Evolutionary conservation across 768 basidiomycete species (phyloP), one percentile per base, ranked within the genome.

Genomic region (Macrocybe gigantea): DNA sequence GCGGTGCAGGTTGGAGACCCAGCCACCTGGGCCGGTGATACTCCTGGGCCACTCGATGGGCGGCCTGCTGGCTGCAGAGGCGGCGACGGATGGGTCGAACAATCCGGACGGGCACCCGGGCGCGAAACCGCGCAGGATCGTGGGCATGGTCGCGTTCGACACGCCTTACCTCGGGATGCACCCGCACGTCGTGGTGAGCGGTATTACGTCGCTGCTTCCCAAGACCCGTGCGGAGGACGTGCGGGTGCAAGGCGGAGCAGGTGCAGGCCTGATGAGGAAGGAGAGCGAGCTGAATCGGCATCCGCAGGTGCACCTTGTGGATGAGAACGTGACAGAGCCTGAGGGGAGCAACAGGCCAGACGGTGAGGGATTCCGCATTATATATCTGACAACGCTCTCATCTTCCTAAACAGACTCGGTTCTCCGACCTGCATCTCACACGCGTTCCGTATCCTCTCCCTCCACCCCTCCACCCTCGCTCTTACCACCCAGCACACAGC

Each of bases 161-260:
- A 75, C 73, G 1, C 80, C 80, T 10, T 80, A 71, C 51, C 70
- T 82, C 8, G 79, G 79, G 5, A 77, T 82, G 77, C 80, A 82
- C 50, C 80, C 80, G 0, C 80, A 80, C 51, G 79, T 82, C 41
- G 73, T 80, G 9, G 60, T 79, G 50, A 76, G 67, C 47, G 80
- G 80, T 1, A 70, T 81, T 35, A 76, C 77, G 5, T 79, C 77
- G 3, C 60, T 81, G 6, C 63, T 80, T n/a, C 68, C 72, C 0
- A 71, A 72, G 22, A 22, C 22, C 36, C 60, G 56, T 6, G 56
- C 56, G 33, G 57, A 54, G 47, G 58, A 45, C 48, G 22, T 22
- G 22, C 22, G 4, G 22, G 22, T 22, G 22, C 22, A 22, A 22
- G 22, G 22, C 22, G 22, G 22, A 22, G 22, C 22, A 22, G 22